Base-by-base conservation (phyloP, 345 rosid species). In the Hypericum androsaemum region DNA sequence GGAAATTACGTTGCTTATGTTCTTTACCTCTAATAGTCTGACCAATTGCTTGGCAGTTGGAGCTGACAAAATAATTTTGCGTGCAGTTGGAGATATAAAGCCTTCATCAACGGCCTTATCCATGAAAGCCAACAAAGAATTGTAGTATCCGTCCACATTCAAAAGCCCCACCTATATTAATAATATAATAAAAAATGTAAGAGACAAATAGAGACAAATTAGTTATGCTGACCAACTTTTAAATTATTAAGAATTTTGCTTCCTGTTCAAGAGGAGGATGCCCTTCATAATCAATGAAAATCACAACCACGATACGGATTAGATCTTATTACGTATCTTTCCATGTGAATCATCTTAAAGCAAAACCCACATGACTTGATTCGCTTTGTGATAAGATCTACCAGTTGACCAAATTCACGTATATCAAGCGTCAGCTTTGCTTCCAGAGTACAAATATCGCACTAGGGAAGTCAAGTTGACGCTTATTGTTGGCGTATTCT, bases 61-160 rank as follows among this genome's bases (percentile, higher is more conserved):
- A 9, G 96, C 92, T 10, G 96, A 90, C 48, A 90, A 67, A 51
- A 90, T 82, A 54, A 90, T 87, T 45, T 88, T 75, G 44, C 98
- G 98, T 17, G 98, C 87, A 10, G 59, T 70, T 0, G 89, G 87
- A 0, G 98, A 87, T 47, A 90, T 75, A 50, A 90, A 90, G 37
- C 98, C 98, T 81, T 90, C 98, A 58, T 84, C 96, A 0, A 90
- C 96, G 37, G 98, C 95, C 70, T 87, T 84, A 38, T 90, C 98
- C 1, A 90, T 67, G 49, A 90, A 87, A 52, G 79, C 73, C 68
- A 90, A 71, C 64, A 90, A 67, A 5, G 98, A 90, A 65, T 87
- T 82, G 66, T 84, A 90, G 70, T 62, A 90, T 11, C 96, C 98
- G 72, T 90, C 92, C 39, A 90, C 96, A 67, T 90, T 90, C 76